A percentile compares a stretch with the other conserved stretches of the same genome.
Conservation (phyloP, 1,139 yeast genomes). For the Pichia sp. region DNA sequence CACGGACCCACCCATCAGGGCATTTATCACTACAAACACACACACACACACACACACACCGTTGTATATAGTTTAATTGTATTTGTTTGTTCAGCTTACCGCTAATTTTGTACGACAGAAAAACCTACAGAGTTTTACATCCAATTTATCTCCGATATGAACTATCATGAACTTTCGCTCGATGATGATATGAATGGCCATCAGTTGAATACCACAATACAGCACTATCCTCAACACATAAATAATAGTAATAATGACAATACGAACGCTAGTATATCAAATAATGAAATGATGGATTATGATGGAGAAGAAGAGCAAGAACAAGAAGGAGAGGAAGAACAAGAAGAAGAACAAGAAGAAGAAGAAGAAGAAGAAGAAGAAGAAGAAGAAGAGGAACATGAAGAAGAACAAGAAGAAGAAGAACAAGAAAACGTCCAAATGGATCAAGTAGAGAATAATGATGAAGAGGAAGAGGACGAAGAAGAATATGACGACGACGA, state of each 20-base stretch:
- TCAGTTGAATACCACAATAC: neutral
- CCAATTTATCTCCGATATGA: neutral
- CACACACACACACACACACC: no score
- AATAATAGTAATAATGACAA: neutral
- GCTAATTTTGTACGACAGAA: no score
- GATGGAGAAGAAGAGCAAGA: constrained; percentile 12
- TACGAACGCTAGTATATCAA: no score
- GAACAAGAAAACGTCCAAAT: constrained; percentile 4
- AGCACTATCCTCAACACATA: neutral
- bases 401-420: constrained; percentile 1
- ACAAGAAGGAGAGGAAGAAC: constrained; percentile 9
- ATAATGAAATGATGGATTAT: neutral
- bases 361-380: constrained; percentile 21
- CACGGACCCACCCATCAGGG: no score
- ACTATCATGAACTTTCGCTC: neutral
- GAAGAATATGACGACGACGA: constrained; percentile 5
- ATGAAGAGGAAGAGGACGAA: neutral
- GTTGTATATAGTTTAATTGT: no score
- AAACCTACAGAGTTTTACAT: no score
- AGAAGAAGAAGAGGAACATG: constrained; percentile 7
- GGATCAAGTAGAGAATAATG: neutral
- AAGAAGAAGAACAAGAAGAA: constrained; percentile 1
- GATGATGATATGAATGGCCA: neutral
- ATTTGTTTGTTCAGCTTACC: no score
- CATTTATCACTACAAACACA: no score